Evolutionary conservation across 176 grass and related monocot genomes (phyloP).

Genomic region (Calamus simplicifolius): DNA sequence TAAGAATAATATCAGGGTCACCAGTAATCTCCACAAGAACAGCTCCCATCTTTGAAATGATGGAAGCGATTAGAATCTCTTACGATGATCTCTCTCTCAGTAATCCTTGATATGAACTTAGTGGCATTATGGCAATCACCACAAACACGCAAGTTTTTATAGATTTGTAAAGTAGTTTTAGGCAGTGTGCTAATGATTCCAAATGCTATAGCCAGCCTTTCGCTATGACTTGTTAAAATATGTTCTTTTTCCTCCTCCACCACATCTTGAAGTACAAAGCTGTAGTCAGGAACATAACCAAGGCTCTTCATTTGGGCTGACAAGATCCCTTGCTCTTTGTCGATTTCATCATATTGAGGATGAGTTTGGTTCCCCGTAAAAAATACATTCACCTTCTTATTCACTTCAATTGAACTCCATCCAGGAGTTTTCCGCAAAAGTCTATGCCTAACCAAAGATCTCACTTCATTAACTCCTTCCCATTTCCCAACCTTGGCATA

Average conservation of each 20-base stretch:
- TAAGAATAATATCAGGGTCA: conserved; percentile 5
- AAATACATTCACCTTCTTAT: conserved; percentile 53
- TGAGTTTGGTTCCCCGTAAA: conserved; percentile 62
- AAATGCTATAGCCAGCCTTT: conserved; percentile 68
- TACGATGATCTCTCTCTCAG: conserved; percentile 58
- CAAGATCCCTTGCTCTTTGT: conserved; percentile 35
- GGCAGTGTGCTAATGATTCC: conserved; percentile 62
- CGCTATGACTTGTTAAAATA: conserved; percentile 62
- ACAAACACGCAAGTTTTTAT: conserved; percentile 67
- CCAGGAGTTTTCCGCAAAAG: conserved; percentile 65
- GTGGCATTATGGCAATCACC: conserved; percentile 78
- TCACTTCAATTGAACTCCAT: conserved; percentile 76
- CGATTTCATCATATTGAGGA: conserved; percentile 55
- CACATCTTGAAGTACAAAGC: conserved; percentile 71
- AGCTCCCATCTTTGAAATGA: conserved; percentile 58
- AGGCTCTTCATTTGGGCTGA: conserved; percentile 50
- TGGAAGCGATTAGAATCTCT: conserved; percentile 78
- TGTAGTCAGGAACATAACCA: conserved; percentile 68
- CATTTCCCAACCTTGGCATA: conserved; percentile 71
- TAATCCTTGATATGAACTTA: conserved; percentile 65
- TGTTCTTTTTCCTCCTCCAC: conserved; percentile 74
- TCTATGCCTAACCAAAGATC: conserved; percentile 49
- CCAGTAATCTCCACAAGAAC: conserved; percentile 83
- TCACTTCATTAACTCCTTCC: conserved; percentile 67
- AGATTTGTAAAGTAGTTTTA: conserved; percentile 47